Conservation (phyloP, 225 moss, liverwort and hornwort genomes). For the Pseudoscleropodium purum region DNA sequence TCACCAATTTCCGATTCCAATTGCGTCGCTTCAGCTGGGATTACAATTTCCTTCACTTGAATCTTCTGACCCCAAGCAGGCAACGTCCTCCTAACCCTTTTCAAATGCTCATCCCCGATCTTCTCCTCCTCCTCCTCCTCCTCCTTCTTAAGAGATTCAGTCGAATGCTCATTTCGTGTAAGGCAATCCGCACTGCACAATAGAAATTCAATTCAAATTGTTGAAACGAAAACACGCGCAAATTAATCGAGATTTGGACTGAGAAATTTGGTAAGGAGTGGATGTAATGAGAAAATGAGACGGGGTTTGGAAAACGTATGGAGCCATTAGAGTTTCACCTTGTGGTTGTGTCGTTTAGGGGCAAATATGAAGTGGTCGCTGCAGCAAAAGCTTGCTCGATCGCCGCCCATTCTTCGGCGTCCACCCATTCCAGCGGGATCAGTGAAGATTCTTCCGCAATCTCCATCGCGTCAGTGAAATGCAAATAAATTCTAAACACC, state of each 20-base stretch:
- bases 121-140: not conserved
- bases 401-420: constrained; percentile 54
- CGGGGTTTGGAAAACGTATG: not conserved
- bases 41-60: not conserved
- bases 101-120: not conserved
- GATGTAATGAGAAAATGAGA: not conserved
- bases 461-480: not conserved
- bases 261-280: not conserved
- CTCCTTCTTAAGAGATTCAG: not conserved
- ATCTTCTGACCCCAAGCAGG: constrained; percentile 40
- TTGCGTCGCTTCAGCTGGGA: not conserved
- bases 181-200: not conserved
- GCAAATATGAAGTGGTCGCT: not conserved
- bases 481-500: not conserved
- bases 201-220: not conserved
- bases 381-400: constrained; percentile 47
- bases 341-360: not conserved
- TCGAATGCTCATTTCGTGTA: not conserved
- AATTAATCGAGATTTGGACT: not conserved
- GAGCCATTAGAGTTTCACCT: not conserved
- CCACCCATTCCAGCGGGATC: constrained; percentile 55
- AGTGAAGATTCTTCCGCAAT: not conserved
- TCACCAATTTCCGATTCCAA: not conserved
- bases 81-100: constrained; percentile 18
- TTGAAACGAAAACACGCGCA: not conserved